Evolutionary conservation across 73 alveolate species (phyloP), one percentile per base, ranked within the genome.

Genomic region (Halteria grandinella): DNA sequence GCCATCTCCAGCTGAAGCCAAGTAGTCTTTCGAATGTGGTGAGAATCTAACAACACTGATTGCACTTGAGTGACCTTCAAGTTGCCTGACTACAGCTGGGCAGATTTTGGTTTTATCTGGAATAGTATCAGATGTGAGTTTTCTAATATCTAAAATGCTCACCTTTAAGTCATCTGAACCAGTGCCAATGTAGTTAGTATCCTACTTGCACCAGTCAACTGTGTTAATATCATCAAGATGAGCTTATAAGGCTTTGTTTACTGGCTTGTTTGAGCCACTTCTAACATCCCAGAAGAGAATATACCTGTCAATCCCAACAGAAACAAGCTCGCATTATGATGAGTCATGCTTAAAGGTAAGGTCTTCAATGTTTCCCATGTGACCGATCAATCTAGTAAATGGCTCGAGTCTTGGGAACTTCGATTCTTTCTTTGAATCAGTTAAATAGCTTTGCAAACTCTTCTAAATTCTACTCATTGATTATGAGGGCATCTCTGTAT

Each of bases 211-310:
- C 91, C 91, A 82, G 50, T 82, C 91, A 14, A 82, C 86, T 12
- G 86, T 55, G 44, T 82, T 82, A 32, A 82, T 82, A 44, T 82
- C 91, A 48, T 82, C 86, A 15, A 55, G n/a, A 58, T 82, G 91
- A 18, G 55, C 82, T 3, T 48, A 62, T 11, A 54, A 76, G 3
- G 80, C 51, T 66, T 80, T 49, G 28, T 29, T 27, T 1, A 54
- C 62, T 33, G 75, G 75, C 25, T 41, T 45, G 63, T 70, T 28
- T 51, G 71, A 44, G 2, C 69, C 59, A 6, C 23, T 62, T 50
- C 91, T 71, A 10, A 37, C 48, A 34, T 82, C 91, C 91, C 91
- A 82, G 29, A 82, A 52, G 10, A 69, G 17, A 12, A 82, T 57
- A 39, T 57, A 54, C 27, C 74, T 34, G 32, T 82, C 91, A n/a